Evolutionary conservation across 148 eudicot species (phyloP).

Genomic region (Amaranthus hypochondriacus): DNA sequence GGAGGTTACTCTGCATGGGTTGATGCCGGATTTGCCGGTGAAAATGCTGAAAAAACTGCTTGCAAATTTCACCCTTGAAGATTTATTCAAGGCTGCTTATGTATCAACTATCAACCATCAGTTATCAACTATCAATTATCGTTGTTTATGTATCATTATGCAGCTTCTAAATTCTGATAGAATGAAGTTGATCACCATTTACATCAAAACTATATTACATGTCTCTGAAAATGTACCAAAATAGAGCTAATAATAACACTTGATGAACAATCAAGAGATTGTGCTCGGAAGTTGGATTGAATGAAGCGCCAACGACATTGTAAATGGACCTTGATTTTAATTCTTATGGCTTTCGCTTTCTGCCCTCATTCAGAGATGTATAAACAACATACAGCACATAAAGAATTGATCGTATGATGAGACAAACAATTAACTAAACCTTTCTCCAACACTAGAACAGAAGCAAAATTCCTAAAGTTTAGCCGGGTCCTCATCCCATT

Average conservation of each 20-base stretch:
- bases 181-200: slow-evolving; percentile 4
- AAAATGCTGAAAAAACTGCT: slow-evolving; percentile 28
- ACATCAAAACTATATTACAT: slow-evolving; percentile 21
- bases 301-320: background rate
- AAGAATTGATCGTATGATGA: background rate
- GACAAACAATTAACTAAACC: background rate
- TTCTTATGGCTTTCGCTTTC: background rate
- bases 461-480: slow-evolving; percentile 23
- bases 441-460: background rate
- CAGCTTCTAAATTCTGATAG: background rate
- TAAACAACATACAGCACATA: slow-evolving; percentile 18
- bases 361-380: background rate
- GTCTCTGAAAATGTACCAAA: slow-evolving; percentile 1
- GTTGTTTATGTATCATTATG: too few relatives aligned
- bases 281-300: background rate
- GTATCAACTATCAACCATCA: background rate
- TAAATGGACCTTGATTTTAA: background rate
- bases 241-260: background rate
- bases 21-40: slow-evolving; percentile 43
- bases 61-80: slow-evolving; percentile 26
- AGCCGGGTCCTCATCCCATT: slow-evolving; percentile 62
- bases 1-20: slow-evolving; percentile 62
- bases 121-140: too few relatives aligned
- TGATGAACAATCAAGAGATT: slow-evolving; percentile 10
- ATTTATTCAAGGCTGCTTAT: background rate